Evolutionary conservation across 768 basidiomycete species (phyloP), one percentile per base, ranked within the genome.

Genomic region (Suillus alpinus): DNA sequence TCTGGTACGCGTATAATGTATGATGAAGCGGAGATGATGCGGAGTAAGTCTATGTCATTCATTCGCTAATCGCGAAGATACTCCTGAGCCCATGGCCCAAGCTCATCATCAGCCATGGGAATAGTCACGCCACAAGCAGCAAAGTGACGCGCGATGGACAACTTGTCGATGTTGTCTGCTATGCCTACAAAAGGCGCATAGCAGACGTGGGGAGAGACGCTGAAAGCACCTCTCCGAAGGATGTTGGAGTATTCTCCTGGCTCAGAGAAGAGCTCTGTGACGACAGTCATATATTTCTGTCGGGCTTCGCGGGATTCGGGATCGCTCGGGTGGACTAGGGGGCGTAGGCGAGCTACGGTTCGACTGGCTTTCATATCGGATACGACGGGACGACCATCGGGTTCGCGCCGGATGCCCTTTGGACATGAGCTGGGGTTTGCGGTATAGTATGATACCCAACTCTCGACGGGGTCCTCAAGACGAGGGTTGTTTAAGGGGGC

Each of bases 301-400:
- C 78, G 76, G 18, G 73, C 61, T 1, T 77, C 70, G 20, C 69
- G 69, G 51, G 71, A 72, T 12, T 75, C 75, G 50, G 70, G 61
- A 60, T 75, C 74, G 36, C 65, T 71, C 0, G 68, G 64, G 58
- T 73, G 68, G 32, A 75, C 69, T 13, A 72, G 60, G 2, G 81
- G 81, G 41, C 80, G 76, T 31, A 82, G 78, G n/a, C 78, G 79
- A 8, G 81, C 81, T 18, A 82, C 76, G n/a, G 68, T 76, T 36
- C 81, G 76, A 66, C 79, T 81, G 1, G 81, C 81, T 57, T 72
- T 76, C 67, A 82, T 76, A 65, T 82, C 81, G 6, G 73, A 67
- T 43, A 80, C 69, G 64, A 68, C 66, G 0, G 81, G 81, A 23
- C 68, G 70, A 14, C 75, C 74, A 59, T 71, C 69, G 12, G 68